Base-by-base conservation (phyloP, 2,329 filamentous ascomycete species). In the Beauveria bassiana region DNA sequence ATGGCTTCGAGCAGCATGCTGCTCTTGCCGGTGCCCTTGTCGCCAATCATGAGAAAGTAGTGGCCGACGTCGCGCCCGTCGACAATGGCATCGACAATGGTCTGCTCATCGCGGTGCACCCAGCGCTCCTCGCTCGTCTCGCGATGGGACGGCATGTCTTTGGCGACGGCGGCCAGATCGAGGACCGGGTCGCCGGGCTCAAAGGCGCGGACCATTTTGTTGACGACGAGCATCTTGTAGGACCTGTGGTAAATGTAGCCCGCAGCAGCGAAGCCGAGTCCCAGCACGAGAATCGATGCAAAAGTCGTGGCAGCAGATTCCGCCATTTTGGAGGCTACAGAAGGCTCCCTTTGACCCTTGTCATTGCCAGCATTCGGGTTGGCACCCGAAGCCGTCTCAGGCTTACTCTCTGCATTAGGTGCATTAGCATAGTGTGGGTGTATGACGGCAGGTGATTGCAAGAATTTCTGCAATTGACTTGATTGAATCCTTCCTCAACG, bases 1-100 rank as follows among this genome's bases (percentile, higher is more conserved):
- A 99, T 99, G 9, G 91, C 91, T 71, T 98, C 91, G 22, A 99
- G 69, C 40, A 99, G 78, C 95, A 99, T 98, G 66, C 90, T 96
- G 63, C 90, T 96, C 78, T 99, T 99, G 7, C 95, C 95, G 0
- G 91, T 96, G 5, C 95, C 95, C 76, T 99, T 98, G 71, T 98
- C 95, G 50, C 95, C 95, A 52, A 98, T 86, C 2, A 99, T 79
- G 2, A 99, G 81, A 73, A 95, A 90, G 70, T 99, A 99, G 70
- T 96, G 92, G 12, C 95, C 95, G 51, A 79, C 79, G 31, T 85
- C 80, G 3, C 80, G 75, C 1, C 95, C 95, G 53, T 82, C 77
- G 26, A 99, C 83, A 65, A 99, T 97, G n/a, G 77, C 79, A 72
- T 99, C 88, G 64, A 99, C 87, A 63, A 82, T 85, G 4, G 77